Base-by-base conservation (phyloP, 2,329 filamentous ascomycete species). In the Lasiodiplodia gonubiensis region DNA sequence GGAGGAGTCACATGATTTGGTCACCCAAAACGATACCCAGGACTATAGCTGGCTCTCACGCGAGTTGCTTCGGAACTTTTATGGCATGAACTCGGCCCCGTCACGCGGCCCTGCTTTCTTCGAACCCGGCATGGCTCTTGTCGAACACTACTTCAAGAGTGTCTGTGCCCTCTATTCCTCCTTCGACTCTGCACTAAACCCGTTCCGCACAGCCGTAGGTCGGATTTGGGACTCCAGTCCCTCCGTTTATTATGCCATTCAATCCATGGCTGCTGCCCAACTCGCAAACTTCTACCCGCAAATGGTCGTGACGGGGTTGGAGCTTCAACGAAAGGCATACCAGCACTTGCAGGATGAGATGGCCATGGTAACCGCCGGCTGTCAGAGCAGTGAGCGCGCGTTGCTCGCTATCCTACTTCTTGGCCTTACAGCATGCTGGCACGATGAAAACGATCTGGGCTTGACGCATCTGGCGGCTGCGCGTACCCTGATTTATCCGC, bases 61-160 rank as follows among this genome's bases (percentile, higher is more conserved):
- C 48, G 53, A 59, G 14, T 23, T 67, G 3, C 27, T 67, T 14
- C 64, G 52, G 18, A 67, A 25, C 46, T 60, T 51, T 54, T 39
- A 51, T 42, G 18, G 42, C 27, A 52, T 48, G 33, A 51, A 46
- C 21, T 30, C 30, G 12, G 25, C 23, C 12, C 37, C 37, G 12
- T 16, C 35, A 14, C 49, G 37, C 10, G 27, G 30, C 10, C 48
- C 48, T 46, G 27, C 73, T 75, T 39, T 71, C 76, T 39, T 78
- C 74, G 84, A 86, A 55, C 78, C 83, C 21, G 83, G 85, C 3
- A 87, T 85, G 55, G 82, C 86, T 54, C 78, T 89, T 18, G 84
- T 89, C 11, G 86, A 88, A 57, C 87, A 89, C 70, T 89, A 89
- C 71, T 89, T 89, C 77, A 85, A 86, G 71, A 86, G 88, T 68